Base-by-base conservation (phyloP, 495 filamentous ascomycete species). In the Penicillium robsamsonii region DNA sequence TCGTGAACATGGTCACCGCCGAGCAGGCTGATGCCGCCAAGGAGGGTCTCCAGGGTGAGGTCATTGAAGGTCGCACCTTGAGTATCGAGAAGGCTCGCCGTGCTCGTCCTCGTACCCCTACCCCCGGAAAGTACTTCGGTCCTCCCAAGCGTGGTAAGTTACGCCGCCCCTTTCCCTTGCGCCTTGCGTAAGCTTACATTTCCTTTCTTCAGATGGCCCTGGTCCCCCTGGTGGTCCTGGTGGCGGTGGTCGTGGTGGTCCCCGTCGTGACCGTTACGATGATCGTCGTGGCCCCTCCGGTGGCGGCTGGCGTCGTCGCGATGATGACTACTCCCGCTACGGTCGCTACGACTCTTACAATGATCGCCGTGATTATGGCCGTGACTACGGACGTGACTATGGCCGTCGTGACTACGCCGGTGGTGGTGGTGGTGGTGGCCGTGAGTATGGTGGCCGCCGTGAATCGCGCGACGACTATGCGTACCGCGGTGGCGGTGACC, bases 11-110 rank as follows among this genome's bases (percentile, higher is more conserved):
- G 92, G 84, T 87, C 40, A 96, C 90, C 56, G 81, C 87, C 29
- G 93, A 97, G 56, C 87, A 92, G 70, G 94, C 94, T 49, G 92
- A 97, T 74, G 92, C 92, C 62, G 95, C 95, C 61, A 96, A 96
- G 78, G 95, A 97, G 57, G 91, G 89, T 55, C 79, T 99, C 43
- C 92, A 96, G 75, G 92, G 94, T 68, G 94, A 97, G 75, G 84
- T 90, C 57, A 91, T 96, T 59, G 93, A 97, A 67, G 95, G 95
- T 57, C 89, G 93, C 63, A 96, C 92, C 54, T 78, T 99, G 57
- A 96, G 91, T 81, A 97, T 99, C 57, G 95, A 99, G 84, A 99
- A 97, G 82, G 94, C 94, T 68, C 89, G 94, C 67, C 90, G 94
- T 73, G 87, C 88, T 69, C 87, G 90, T 58, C 95, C 95, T 53